Evolutionary conservation across 139 green algal genomes (phyloP).

Genomic region (Edaphochlamys debaryana): DNA sequence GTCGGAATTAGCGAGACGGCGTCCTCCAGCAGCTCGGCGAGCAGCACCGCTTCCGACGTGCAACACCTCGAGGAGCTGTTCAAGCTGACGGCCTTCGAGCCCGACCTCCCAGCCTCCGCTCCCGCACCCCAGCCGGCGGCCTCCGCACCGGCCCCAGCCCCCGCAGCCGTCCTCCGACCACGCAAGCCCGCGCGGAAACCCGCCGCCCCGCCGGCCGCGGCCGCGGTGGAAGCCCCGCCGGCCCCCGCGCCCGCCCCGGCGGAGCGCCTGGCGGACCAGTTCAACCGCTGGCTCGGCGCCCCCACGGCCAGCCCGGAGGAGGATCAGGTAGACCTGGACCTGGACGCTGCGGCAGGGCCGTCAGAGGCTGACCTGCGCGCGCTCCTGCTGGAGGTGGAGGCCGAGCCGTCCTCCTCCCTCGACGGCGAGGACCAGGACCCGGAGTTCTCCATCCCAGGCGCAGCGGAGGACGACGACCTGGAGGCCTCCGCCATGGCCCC

Average conservation of each 20-base stretch:
- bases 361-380: background rate
- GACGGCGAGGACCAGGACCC: background rate
- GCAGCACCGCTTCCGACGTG: constrained; percentile 5
- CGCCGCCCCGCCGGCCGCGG: background rate
- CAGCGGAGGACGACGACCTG: background rate
- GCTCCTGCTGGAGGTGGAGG: background rate
- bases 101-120: background rate
- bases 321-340: background rate
- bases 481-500: background rate
- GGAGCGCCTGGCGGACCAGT: background rate
- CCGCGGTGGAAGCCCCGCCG: background rate
- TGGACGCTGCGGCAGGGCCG: too few species aligned
- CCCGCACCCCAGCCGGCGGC: background rate
- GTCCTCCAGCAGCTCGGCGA: too few species aligned
- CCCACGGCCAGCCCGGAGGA: background rate
- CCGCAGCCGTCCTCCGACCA: background rate
- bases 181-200: background rate
- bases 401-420: background rate
- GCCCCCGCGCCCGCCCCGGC: background rate
- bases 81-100: constrained; percentile 12
- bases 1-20: too few species aligned
- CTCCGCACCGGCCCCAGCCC: background rate
- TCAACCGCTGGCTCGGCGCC: background rate
- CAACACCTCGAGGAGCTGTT: constrained; percentile 37
- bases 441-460: background rate